These are phyloP conservation scores for Pseudonectria foliicola DNA, from an alignment of 2,329 filamentous ascomycete genomes.

Conservation along the genomic window DNA sequence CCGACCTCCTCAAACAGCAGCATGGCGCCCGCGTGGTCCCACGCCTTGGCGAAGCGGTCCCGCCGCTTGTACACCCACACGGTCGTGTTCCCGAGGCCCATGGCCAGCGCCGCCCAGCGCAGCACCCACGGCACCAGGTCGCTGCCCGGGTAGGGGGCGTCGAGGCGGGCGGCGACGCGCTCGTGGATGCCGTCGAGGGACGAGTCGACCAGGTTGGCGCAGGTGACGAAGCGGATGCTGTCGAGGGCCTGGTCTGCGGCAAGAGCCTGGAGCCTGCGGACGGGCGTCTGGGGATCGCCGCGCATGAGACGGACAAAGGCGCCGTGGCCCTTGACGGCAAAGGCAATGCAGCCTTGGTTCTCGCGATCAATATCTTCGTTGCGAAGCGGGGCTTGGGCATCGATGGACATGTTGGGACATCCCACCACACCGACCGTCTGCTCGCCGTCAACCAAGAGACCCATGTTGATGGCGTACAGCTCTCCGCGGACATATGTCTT, in stretches of 20 bases:
- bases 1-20: conserved; percentile 51
- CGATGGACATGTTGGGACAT: conserved; percentile 37
- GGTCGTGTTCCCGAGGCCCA: conserved; percentile 46
- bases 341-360: conserved; percentile 42
- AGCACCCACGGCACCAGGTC: conserved; percentile 52
- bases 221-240: conserved; percentile 40
- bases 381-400: conserved; percentile 31
- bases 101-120: conserved; percentile 45
- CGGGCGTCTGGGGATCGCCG: conserved; percentile 12
- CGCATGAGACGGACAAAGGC: conserved; percentile 38
- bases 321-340: conserved; percentile 41
- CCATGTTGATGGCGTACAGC: conserved; percentile 52
- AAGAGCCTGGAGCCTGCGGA: conserved; percentile 28
- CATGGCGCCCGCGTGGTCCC: conserved; percentile 56
- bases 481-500: conserved; percentile 47
- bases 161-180: conserved; percentile 34
- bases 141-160: conserved; percentile 37
- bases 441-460: conserved; percentile 41
- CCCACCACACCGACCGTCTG: conserved; percentile 45
- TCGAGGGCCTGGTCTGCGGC: conserved; percentile 13
- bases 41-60: conserved; percentile 45
- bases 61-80: conserved; percentile 49
- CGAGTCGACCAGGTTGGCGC: conserved; percentile 39
- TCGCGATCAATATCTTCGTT: conserved; percentile 38
- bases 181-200: conserved; percentile 41